Percentiles rank a stretch among this genome's conserved stretches.
Conservation (phyloP, 108 stramenopile species). For the Pinguiococcus pyrenoidosus region DNA sequence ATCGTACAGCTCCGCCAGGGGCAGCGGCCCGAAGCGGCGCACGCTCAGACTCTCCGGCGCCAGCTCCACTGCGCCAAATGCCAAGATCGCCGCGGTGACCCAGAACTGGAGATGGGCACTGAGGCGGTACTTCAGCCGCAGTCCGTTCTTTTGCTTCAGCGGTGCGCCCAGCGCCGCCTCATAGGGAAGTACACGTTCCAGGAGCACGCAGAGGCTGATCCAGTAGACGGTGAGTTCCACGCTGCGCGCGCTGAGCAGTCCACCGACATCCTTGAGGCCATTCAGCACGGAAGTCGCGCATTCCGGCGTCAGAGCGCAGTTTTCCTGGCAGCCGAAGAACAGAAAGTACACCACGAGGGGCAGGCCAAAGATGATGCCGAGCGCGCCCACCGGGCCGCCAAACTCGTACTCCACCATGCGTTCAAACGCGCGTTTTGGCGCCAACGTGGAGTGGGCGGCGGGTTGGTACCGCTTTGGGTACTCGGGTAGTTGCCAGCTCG, state of each 20-base stretch:
- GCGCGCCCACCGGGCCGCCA: slow-evolving; percentile 79
- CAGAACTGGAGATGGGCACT: slow-evolving; percentile 89
- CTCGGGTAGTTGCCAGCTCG: too few relatives aligned
- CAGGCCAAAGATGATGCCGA: slow-evolving; percentile 48
- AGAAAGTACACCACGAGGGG: slow-evolving; percentile 52
- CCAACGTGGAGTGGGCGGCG: too few relatives aligned
- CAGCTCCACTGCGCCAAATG: too few relatives aligned
- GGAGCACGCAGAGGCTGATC: slow-evolving; percentile 65
- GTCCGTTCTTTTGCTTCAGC: slow-evolving; percentile 7
- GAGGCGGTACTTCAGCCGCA: slow-evolving; percentile 60
- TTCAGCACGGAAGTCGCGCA: too few relatives aligned
- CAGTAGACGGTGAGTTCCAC: slow-evolving; percentile 50
- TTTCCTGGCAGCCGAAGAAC: slow-evolving; percentile 26
- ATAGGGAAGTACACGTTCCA: slow-evolving; percentile 67
- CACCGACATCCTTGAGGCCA: too few relatives aligned
- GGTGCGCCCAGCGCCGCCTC: slow-evolving; percentile 27
- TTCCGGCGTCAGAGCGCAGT: slow-evolving; percentile 12
- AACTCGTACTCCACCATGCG: slow-evolving; percentile 72
- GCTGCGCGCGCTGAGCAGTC: slow-evolving; percentile 19
- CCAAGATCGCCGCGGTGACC: too few relatives aligned
- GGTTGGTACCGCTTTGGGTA: too few relatives aligned
- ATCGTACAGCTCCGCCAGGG: slow-evolving; percentile 59
- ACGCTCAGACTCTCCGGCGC: not conserved
- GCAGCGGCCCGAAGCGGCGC: slow-evolving; percentile 36
- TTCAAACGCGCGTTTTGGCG: too few relatives aligned